Base-by-base conservation (phyloP, 805 yeast genomes). In the Metschnikowia santaceciliae region DNA sequence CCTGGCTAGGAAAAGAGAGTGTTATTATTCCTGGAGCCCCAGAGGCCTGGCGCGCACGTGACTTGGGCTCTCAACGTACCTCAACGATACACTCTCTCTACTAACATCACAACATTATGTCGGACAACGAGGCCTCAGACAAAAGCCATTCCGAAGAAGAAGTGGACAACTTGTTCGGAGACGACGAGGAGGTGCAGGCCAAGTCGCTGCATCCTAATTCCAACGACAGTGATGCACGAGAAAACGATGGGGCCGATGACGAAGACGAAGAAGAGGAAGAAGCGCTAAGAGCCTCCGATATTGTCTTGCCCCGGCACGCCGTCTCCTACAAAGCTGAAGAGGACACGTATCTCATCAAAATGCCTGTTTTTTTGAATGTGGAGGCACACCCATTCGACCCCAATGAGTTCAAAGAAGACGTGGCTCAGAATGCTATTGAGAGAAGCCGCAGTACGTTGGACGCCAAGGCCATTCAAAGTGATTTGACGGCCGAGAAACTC, bases 361-460 rank as follows among this genome's bases (percentile, higher is more conserved):
- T 91, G 53, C 99, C 99, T 2, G 84, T 89, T 19, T 92, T 88
- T 61, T 70, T 94, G 51, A 82, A 81, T 48, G 82, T 91, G 33
- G 95, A 90, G 54, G 87, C 97, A 2, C 80, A 81, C 54, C 96
- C 96, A 36, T 94, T 92, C 67, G 95, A 90, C 57, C 89, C 94
- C 5, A 66, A 64, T 22, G 68, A 82, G 74, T 86, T 86, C 63
- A 75, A 84, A 53, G 82, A 79, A 19, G 52, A 74, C 69, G 61
- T 72, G 63, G 58, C 72, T 64, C 62, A 63, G 56, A 79, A 69
- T 50, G 61, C 62, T 11, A 61, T 58, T 19, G 62, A 65, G 42
- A 52, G 75, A 55, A 48, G 56, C 19, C 52, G 61, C 32, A 59
- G 59, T 36, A 53, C 68, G 3, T 66, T 71, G 38, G 56, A 74